Conservation (phyloP, 345 rosid species). For the Pugionium cornutum region DNA sequence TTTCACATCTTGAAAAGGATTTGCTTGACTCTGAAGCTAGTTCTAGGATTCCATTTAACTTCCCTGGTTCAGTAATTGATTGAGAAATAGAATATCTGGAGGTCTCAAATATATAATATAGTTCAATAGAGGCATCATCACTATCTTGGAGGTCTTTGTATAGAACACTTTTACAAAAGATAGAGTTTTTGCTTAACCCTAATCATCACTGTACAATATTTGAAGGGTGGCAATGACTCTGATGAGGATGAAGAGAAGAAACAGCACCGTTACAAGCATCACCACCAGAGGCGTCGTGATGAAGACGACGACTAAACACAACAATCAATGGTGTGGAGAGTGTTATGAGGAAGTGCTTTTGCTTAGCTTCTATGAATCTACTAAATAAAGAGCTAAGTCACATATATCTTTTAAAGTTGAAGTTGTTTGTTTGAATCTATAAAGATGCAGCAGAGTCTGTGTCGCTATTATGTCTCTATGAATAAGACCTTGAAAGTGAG, state of each 20-base stretch:
- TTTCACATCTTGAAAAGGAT: background rate
- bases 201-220: slow-evolving; percentile 15
- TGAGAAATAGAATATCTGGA: background rate
- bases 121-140: background rate
- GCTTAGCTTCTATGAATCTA: slow-evolving; percentile 28
- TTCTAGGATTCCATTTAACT: background rate
- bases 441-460: slow-evolving; percentile 22
- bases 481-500: slow-evolving; percentile 25
- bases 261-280: slow-evolving; percentile 49
- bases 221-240: slow-evolving; percentile 63
- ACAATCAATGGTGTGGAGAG: slow-evolving; percentile 7
- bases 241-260: slow-evolving; percentile 58
- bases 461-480: background rate
- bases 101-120: too few relatives aligned
- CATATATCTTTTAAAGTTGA: slow-evolving; percentile 5
- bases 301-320: slow-evolving; percentile 49
- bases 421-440: slow-evolving; percentile 22
- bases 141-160: background rate
- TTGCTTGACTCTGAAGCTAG: background rate
- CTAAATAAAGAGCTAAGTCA: slow-evolving; percentile 37
- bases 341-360: slow-evolving; percentile 20
- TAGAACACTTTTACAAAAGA: too few relatives aligned
- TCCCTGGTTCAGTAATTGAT: background rate
- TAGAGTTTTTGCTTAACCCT: background rate
- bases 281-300: slow-evolving; percentile 57